phyloP scores from a whole-genome alignment of 352 stramenopile genomes.

The Pythium phragmiticola region DNA sequence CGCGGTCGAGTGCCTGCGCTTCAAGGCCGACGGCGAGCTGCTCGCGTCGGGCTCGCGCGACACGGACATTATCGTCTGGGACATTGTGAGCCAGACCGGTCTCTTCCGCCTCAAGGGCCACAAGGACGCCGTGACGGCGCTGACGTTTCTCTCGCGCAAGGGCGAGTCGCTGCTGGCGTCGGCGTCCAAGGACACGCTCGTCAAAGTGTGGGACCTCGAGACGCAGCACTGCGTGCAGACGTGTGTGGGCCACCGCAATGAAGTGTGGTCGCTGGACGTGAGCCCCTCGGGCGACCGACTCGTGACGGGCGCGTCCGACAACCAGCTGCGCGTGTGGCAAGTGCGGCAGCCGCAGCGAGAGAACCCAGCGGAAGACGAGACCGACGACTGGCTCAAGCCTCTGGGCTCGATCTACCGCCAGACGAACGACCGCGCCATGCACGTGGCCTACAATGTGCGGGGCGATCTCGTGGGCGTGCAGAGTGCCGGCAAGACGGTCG shows the following conservation, averaged over 20 bases:
- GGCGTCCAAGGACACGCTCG: slow-evolving; percentile 90
- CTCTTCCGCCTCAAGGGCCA: slow-evolving; percentile 91
- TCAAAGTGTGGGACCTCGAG: slow-evolving; percentile 95
- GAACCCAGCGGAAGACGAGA: slow-evolving; percentile 15
- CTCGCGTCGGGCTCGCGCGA: slow-evolving; percentile 87
- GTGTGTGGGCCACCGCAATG: slow-evolving; percentile 89
- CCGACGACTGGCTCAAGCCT: slow-evolving; percentile 54
- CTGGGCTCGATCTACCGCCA: slow-evolving; percentile 73
- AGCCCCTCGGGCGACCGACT: slow-evolving; percentile 60
- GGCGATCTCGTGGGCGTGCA: slow-evolving; percentile 76
- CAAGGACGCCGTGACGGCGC: slow-evolving; percentile 90
- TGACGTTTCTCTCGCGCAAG: slow-evolving; percentile 70
- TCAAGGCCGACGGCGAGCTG: slow-evolving; percentile 71
- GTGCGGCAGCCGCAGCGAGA: slow-evolving; percentile 28
- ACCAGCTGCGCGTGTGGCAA: slow-evolving; percentile 77
- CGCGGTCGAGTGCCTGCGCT: slow-evolving; percentile 74
- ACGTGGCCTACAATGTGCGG: slow-evolving; percentile 55
- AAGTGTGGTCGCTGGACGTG: slow-evolving; percentile 91
- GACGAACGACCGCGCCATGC: slow-evolving; percentile 69
- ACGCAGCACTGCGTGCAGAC: slow-evolving; percentile 94
- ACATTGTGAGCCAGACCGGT: slow-evolving; percentile 89
- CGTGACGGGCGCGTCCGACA: slow-evolving; percentile 79
- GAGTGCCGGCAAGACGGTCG: slow-evolving; percentile 86
- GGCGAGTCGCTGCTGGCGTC: slow-evolving; percentile 67
- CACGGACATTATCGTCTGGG: slow-evolving; percentile 94